Evolutionary conservation across 139 green algal genomes (phyloP).

Genomic region (Chlorella vulgaris): DNA sequence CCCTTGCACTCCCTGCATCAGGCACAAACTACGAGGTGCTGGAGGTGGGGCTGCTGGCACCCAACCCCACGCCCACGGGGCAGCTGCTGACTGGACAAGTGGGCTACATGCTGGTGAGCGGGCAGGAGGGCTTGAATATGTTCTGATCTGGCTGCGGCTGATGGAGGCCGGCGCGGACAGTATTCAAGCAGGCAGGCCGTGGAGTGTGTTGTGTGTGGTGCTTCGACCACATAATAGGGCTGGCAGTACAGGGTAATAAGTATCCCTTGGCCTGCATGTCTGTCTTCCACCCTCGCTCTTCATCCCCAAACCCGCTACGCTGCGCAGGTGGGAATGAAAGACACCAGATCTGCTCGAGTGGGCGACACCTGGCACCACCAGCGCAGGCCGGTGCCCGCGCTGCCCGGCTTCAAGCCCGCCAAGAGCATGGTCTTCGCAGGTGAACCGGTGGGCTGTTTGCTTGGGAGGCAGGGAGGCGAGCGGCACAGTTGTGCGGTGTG

Average conservation of each 20-base stretch:
- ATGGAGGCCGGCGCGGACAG: too few relatives aligned
- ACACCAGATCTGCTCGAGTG: slow-evolving; percentile 70
- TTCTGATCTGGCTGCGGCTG: too few relatives aligned
- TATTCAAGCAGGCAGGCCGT: too few relatives aligned
- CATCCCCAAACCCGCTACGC: too few relatives aligned
- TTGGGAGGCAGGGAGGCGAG: not conserved
- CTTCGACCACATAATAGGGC: too few relatives aligned
- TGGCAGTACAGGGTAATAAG: too few relatives aligned
- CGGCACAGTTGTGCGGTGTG: not conserved
- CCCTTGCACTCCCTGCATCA: too few relatives aligned
- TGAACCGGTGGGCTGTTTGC: slow-evolving; percentile 43
- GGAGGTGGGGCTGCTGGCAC: slow-evolving; percentile 76
- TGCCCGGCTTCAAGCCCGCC: slow-evolving; percentile 80
- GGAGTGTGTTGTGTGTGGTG: too few relatives aligned
- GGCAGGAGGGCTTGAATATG: too few relatives aligned
- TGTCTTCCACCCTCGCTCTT: too few relatives aligned
- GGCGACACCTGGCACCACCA: slow-evolving; percentile 82
- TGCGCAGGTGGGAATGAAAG: slow-evolving; percentile 87
- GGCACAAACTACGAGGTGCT: slow-evolving; percentile 67
- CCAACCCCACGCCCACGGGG: slow-evolving; percentile 61
- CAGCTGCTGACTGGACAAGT: slow-evolving; percentile 74
- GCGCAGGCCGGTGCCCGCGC: slow-evolving; percentile 22
- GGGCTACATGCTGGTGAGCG: slow-evolving; percentile 92
- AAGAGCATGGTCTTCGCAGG: slow-evolving; percentile 91
- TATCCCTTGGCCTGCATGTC: too few relatives aligned